Evolutionary conservation across 202 grass and related monocot species (phyloP).

Genomic region (Carex arenaria): DNA sequence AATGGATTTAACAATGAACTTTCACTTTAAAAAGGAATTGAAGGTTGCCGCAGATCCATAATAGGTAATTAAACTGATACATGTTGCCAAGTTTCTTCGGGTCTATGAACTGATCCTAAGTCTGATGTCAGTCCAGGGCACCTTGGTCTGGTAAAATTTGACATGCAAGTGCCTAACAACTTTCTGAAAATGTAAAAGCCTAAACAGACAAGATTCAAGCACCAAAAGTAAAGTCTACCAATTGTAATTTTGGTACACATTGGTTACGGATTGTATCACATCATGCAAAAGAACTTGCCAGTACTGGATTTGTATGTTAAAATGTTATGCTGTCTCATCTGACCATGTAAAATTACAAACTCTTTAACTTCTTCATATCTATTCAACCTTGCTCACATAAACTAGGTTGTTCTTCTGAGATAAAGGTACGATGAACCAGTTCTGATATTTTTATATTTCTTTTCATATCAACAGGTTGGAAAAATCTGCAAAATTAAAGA

Average conservation of each 20-base stretch:
- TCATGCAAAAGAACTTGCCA: background rate
- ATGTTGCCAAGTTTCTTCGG: background rate
- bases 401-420: background rate
- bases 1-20: background rate
- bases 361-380: background rate
- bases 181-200: background rate
- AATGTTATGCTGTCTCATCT: background rate
- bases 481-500: background rate
- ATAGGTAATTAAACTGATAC: background rate
- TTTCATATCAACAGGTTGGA: constrained; percentile 14
- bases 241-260: background rate
- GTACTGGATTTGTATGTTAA: background rate
- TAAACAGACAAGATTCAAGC: background rate
- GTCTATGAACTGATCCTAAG: background rate
- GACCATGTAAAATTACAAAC: background rate
- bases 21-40: background rate
- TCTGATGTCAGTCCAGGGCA: background rate
- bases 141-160: constrained; percentile 5
- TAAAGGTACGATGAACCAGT: background rate
- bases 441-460: background rate
- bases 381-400: background rate
- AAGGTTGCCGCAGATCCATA: background rate
- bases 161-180: background rate
- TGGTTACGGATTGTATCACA: background rate
- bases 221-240: background rate